Conservation (phyloP, 768 basidiomycete genomes). For the Boletus vermiculosoides region DNA sequence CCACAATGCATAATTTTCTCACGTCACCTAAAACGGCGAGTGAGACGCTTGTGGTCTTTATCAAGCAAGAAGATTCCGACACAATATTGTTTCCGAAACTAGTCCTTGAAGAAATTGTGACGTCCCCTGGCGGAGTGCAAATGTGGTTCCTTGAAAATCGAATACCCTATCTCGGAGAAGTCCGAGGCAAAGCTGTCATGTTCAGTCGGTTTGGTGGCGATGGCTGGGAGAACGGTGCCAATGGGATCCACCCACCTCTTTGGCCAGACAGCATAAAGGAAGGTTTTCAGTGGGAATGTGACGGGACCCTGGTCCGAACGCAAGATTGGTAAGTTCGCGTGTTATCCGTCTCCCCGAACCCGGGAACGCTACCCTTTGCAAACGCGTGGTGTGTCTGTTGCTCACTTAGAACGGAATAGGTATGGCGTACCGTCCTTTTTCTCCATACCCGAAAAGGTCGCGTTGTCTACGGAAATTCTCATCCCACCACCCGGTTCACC, state of each 20-base stretch:
- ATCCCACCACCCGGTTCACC: constrained; percentile 37
- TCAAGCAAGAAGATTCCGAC: constrained; percentile 83
- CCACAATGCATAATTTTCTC: constrained; percentile 62
- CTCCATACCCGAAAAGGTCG: constrained; percentile 79
- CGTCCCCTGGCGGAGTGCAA: constrained; percentile 46
- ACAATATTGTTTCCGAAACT: constrained; percentile 55
- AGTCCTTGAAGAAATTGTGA: constrained; percentile 62
- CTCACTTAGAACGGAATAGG: constrained; percentile 42
- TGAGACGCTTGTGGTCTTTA: constrained; percentile 82
- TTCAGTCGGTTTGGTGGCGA: constrained; percentile 74
- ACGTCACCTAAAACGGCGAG: constrained; percentile 49
- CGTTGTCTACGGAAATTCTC: constrained; percentile 54
- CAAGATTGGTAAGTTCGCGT: constrained; percentile 73
- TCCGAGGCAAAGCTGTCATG: constrained; percentile 80
- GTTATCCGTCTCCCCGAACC: not conserved
- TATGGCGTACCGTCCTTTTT: constrained; percentile 79
- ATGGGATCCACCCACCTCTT: constrained; percentile 82
- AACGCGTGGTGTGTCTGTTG: not conserved
- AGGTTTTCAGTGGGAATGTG: constrained; percentile 79
- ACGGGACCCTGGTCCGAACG: constrained; percentile 63
- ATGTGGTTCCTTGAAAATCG: constrained; percentile 86
- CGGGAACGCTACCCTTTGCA: not conserved
- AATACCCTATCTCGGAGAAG: constrained; percentile 79
- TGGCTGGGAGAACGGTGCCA: constrained; percentile 69
- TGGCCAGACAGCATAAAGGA: constrained; percentile 81